Evolutionary conservation across 495 filamentous ascomycete species (phyloP).

Genomic region (Daldinia concentrica): DNA sequence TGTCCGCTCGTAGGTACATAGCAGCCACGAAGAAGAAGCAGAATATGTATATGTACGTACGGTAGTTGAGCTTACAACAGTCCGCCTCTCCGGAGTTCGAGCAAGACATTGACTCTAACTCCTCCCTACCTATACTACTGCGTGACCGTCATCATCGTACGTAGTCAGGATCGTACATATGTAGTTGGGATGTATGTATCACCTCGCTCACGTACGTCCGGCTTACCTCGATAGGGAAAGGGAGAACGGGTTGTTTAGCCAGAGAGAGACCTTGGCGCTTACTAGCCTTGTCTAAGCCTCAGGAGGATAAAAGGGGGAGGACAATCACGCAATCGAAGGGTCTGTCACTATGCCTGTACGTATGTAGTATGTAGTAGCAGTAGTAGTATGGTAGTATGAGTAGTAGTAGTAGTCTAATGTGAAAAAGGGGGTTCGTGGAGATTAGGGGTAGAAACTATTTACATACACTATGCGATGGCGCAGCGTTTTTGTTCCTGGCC

Average conservation of each 20-base stretch:
- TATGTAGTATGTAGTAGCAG: too few relatives aligned
- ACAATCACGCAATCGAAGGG: constrained; percentile 34
- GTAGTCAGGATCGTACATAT: not conserved
- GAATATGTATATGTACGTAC: not conserved
- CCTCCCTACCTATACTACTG: not conserved
- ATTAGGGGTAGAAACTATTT: not conserved
- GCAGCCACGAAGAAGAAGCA: too few relatives aligned
- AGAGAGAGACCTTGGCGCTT: constrained; percentile 39
- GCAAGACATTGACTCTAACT: not conserved
- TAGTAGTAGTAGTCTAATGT: not conserved
- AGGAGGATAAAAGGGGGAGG: constrained; percentile 14
- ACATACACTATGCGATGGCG: not conserved
- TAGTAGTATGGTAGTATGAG: too few relatives aligned
- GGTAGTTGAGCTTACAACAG: constrained; percentile 7
- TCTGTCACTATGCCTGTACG: not conserved
- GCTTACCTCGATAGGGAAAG: constrained; percentile 25
- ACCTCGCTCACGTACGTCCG: constrained; percentile 23
- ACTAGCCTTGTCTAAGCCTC: constrained; percentile 40
- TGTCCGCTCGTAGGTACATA: not conserved
- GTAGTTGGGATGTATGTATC: not conserved
- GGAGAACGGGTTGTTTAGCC: constrained; percentile 4
- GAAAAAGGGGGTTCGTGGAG: constrained; percentile 6
- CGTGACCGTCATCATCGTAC: constrained; percentile 10
- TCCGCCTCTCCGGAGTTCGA: constrained; percentile 26
- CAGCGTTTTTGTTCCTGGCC: not conserved